These are phyloP conservation scores for Metschnikowia matae DNA, from an alignment of 805 yeast genomes.

Conservation along the genomic window DNA sequence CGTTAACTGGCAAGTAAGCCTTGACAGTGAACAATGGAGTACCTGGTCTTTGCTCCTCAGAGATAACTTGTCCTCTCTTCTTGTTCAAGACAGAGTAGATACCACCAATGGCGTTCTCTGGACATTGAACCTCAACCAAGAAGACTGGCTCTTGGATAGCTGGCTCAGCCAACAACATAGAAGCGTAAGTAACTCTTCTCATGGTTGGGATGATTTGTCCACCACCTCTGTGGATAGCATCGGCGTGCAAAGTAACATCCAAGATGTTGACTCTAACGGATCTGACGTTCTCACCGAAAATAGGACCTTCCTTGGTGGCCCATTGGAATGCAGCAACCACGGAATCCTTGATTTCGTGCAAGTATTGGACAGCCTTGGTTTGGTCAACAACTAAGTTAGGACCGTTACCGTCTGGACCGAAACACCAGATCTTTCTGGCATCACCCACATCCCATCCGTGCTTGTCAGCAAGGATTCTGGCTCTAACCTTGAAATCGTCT, in stretches of 20 bases:
- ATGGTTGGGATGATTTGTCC: conserved; percentile 99
- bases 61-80: conserved; percentile 99
- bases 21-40: conserved; percentile 99
- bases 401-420: conserved; percentile 99
- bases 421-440: conserved; percentile 99
- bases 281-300: conserved; percentile 95
- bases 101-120: conserved; percentile 99
- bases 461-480: conserved; percentile 97
- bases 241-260: conserved; percentile 99
- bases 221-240: conserved; percentile 99
- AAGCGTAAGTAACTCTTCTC: conserved; percentile 99
- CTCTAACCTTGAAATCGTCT: conserved; percentile 98
- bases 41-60: conserved; percentile 99
- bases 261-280: conserved; percentile 95
- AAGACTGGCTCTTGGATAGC: conserved; percentile 98
- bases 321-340: conserved; percentile 99
- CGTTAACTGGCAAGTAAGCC: conserved; percentile 99
- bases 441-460: conserved; percentile 99
- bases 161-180: conserved; percentile 97
- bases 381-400: conserved; percentile 98
- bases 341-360: conserved; percentile 98
- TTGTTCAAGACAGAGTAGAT: conserved; percentile 98
- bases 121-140: conserved; percentile 99
- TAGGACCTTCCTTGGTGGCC: conserved; percentile 99
- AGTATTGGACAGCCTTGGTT: conserved; percentile 99